Conservation (phyloP, 164 flowering plant genomes). For the Berberis thunbergii region DNA sequence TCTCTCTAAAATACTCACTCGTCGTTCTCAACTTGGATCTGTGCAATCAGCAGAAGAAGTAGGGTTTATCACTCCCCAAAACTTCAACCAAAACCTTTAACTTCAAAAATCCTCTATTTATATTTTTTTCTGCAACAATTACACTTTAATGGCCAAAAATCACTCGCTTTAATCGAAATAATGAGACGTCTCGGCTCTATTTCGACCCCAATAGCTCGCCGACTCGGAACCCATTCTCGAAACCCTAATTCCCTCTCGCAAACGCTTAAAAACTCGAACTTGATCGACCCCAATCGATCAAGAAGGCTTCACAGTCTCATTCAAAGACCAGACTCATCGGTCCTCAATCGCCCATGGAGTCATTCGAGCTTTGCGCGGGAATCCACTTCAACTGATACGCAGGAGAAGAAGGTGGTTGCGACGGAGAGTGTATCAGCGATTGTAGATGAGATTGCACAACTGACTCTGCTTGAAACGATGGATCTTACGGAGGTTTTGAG, state of each 20-base stretch:
- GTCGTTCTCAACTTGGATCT: too few relatives aligned
- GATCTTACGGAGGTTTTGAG: conserved; percentile 64
- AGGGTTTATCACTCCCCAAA: too few relatives aligned
- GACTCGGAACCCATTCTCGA: not conserved
- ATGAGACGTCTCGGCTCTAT: conserved; percentile 6
- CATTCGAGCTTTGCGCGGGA: conserved; percentile 9
- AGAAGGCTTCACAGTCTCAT: not conserved
- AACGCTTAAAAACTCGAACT: not conserved
- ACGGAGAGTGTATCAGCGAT: conserved; percentile 44
- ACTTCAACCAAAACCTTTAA: too few relatives aligned
- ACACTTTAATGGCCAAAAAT: too few relatives aligned
- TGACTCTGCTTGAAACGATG: conserved; percentile 60
- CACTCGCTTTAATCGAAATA: not conserved
- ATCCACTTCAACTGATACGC: conserved; percentile 6
- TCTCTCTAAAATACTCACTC: too few relatives aligned
- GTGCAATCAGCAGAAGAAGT: too few relatives aligned
- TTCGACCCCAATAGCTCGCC: not conserved
- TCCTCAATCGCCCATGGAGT: conserved; percentile 4
- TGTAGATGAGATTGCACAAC: conserved; percentile 58
- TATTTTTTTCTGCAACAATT: too few relatives aligned
- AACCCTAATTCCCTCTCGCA: conserved; percentile 1
- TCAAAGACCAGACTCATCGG: not conserved
- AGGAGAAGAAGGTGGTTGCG: conserved; percentile 8
- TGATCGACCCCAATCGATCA: not conserved
- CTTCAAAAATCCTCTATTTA: too few relatives aligned